A percentile compares a stretch with the other conserved stretches of the same genome.
phyloP scores from a whole-genome alignment of 2,329 filamentous ascomycete species.

The Fusarium mexicanum region DNA sequence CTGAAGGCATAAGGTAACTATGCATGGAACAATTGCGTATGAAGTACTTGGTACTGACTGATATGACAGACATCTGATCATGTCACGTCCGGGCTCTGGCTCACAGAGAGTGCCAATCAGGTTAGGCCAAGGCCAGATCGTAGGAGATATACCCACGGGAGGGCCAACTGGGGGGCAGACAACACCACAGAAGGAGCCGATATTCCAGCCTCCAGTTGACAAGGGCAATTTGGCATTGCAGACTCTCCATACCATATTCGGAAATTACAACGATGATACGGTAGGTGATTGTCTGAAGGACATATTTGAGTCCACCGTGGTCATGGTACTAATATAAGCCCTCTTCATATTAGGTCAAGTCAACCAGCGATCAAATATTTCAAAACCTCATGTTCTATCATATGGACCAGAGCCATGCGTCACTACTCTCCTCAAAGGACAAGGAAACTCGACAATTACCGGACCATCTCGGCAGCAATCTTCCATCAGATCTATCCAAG shows the following conservation, averaged over 20 bases:
- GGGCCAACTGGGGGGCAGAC: too few relatives aligned
- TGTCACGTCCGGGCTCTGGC: neutral
- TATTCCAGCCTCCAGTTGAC: neutral
- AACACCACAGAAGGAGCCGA: neutral
- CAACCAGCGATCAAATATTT: neutral
- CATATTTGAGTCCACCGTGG: too few relatives aligned
- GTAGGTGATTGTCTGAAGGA: fast-evolving
- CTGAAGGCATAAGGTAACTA: neutral
- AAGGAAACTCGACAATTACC: neutral
- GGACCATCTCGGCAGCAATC: neutral
- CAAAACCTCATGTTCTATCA: neutral
- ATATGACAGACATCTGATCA: neutral
- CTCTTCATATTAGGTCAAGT: neutral
- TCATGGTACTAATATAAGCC: neutral
- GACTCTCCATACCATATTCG: neutral
- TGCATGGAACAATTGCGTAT: neutral
- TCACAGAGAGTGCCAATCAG: neutral
- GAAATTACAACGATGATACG: neutral
- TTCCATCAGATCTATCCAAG: neutral
- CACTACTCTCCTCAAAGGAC: neutral
- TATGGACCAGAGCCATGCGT: neutral
- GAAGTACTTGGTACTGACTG: neutral
- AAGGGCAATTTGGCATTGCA: neutral
- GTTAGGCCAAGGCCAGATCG: neutral
- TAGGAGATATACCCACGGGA: neutral